Percentiles rank a stretch among this genome's conserved stretches.
These are phyloP conservation scores for Microcos paniculata DNA, from an alignment of 345 rosid species.

Conservation along the genomic window DNA sequence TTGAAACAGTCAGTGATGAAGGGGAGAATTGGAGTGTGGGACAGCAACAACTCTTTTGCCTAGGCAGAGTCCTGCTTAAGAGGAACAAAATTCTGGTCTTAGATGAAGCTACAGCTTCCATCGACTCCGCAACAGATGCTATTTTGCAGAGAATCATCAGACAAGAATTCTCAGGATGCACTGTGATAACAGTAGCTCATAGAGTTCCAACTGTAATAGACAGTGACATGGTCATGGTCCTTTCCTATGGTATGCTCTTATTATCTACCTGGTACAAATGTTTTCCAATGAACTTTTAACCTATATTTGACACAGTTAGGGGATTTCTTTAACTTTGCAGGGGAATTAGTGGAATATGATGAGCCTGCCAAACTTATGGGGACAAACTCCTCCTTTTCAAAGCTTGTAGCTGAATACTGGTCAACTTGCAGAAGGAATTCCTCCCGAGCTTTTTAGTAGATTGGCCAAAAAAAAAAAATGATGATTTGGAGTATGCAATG, in stretches of 20 bases:
- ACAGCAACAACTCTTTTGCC: conserved; percentile 72
- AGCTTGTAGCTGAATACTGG: conserved; percentile 80
- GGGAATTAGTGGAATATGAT: conserved; percentile 52
- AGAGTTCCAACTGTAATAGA: conserved; percentile 73
- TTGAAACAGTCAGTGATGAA: conserved; percentile 58
- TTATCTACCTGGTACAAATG: too few species aligned
- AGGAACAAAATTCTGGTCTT: conserved; percentile 64
- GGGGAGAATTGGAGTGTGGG: conserved; percentile 92
- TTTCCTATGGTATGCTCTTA: conserved; percentile 52
- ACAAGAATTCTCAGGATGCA: conserved; percentile 62
- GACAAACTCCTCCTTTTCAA: conserved; percentile 58
- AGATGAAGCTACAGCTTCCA: conserved; percentile 75
- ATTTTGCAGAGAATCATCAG: conserved; percentile 62
- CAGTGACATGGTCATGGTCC: conserved; percentile 87
- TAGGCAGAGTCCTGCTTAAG: conserved; percentile 64
- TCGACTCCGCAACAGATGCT: conserved; percentile 72
- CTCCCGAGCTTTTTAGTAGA: not conserved
- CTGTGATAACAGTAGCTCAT: conserved; percentile 74
- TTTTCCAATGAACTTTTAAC: too few species aligned
- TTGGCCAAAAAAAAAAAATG: too few species aligned
- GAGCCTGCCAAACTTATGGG: conserved; percentile 63
- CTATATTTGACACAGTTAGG: too few species aligned
- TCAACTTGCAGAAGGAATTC: conserved; percentile 50
- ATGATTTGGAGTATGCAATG: too few species aligned
- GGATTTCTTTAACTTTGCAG: too few species aligned